Base-by-base conservation (phyloP, 768 basidiomycete species). In the Hebeloma cylindrosporum region DNA sequence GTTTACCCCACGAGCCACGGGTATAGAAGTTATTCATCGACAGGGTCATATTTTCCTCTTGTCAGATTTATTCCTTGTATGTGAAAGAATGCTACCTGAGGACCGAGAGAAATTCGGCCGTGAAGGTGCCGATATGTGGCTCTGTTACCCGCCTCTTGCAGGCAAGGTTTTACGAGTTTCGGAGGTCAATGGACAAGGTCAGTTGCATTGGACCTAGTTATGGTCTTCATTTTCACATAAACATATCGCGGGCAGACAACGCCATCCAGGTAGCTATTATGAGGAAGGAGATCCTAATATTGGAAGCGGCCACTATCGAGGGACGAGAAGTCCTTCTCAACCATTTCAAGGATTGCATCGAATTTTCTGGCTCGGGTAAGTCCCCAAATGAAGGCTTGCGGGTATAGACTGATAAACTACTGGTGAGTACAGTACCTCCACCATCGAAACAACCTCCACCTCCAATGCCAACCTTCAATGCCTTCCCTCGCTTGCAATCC, bases 91-190 rank as follows among this genome's bases (percentile, higher is more conserved):
- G 79, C 60, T 77, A 1, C 75, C 72, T 14, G 75, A 81, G 40
- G 88, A 95, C 48, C 74, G 70, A 43, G 65, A 68, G 28, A 66
- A 72, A 20, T 55, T 64, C 47, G 73, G 69, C 9, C 65, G 71
- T 23, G 78, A 80, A 46, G 81, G 81, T 8, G 75, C 84, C 4
- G 92, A 96, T 59, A 87, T 95, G 84, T 90, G 83, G 82, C 71
- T 99, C 34, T 81, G 85, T 53, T 99, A 96, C 70, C 96, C 96
- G 13, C 96, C 96, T 4, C 70, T 99, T 25, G 86, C 96, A 9
- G 95, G 93, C 4, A 97, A 95, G 61, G 93, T 96, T 56, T 72
- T 99, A 42, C 77, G 78, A 47, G 84, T 89, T 3, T 70, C 71
- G 7, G 83, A 83, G 51, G 72, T 78, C 3, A 70, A 71, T 44